These are phyloP conservation scores for Rhazya stricta DNA, from an alignment of 257 asterid species.

Conservation along the genomic window DNA sequence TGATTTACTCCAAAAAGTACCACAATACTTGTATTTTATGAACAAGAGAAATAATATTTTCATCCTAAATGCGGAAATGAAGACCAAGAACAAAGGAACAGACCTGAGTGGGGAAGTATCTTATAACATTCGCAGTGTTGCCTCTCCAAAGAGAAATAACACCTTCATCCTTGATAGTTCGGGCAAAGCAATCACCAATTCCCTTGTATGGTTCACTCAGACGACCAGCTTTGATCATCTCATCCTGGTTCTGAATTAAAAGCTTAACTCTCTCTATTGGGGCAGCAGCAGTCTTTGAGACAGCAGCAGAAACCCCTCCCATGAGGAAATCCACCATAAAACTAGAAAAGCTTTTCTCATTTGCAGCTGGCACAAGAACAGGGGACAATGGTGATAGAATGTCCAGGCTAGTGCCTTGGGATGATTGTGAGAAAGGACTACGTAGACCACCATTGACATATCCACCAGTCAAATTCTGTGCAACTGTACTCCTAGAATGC, in stretches of 20 bases:
- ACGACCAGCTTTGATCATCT: slow-evolving; percentile 69
- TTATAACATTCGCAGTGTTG: slow-evolving; percentile 62
- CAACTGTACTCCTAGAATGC: slow-evolving; percentile 32
- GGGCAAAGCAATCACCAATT: slow-evolving; percentile 57
- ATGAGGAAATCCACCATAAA: slow-evolving; percentile 68
- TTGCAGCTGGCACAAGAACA: slow-evolving; percentile 46
- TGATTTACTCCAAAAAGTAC: neutral
- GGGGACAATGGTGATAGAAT: slow-evolving; percentile 32
- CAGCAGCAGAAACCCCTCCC: slow-evolving; percentile 89
- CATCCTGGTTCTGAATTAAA: slow-evolving; percentile 73
- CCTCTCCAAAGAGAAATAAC: slow-evolving; percentile 71
- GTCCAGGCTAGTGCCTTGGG: slow-evolving; percentile 25
- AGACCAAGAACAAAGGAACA: neutral
- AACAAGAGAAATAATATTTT: neutral
- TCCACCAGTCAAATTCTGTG: slow-evolving; percentile 26
- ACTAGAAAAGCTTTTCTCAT: slow-evolving; percentile 36
- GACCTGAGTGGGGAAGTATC: slow-evolving; percentile 88
- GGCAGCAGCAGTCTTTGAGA: slow-evolving; percentile 70
- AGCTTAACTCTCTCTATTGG: slow-evolving; percentile 85
- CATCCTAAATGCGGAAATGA: neutral
- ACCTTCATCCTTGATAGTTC: slow-evolving; percentile 72
- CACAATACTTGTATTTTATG: neutral
- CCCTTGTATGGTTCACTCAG: slow-evolving; percentile 70
- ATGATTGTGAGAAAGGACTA: slow-evolving; percentile 25
- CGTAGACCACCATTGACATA: slow-evolving; percentile 44